Conservation (phyloP, 495 filamentous ascomycete species). For the Monascus purpureus region DNA sequence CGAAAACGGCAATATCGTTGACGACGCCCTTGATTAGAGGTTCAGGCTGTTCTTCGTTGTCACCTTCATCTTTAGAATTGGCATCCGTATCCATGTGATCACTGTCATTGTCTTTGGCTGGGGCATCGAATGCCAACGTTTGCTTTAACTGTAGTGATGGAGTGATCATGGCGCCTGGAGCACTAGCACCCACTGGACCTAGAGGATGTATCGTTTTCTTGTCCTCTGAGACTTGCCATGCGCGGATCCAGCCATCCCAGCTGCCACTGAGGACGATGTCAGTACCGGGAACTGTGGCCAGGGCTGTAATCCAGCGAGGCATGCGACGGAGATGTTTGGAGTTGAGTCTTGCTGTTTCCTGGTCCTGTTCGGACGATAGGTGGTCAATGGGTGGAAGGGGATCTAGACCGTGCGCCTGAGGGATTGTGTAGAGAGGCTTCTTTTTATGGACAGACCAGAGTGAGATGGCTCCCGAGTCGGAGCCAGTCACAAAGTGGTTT, state of each 20-base stretch:
- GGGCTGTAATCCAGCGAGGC: slow-evolving; percentile 81
- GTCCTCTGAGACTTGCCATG: slow-evolving; percentile 73
- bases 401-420: slow-evolving; percentile 73
- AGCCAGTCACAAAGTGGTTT: slow-evolving; percentile 80
- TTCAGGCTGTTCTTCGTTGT: slow-evolving; percentile 9
- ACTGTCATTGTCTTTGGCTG: slow-evolving; percentile 11
- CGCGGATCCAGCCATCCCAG: slow-evolving; percentile 81
- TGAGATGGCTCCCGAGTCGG: slow-evolving; percentile 71
- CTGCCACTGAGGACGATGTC: slow-evolving; percentile 80
- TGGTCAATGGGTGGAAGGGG: slow-evolving; percentile 47
- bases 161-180: slow-evolving; percentile 6
- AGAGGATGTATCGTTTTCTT: slow-evolving; percentile 63
- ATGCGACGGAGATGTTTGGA: slow-evolving; percentile 24
- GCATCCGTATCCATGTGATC: slow-evolving; percentile 5
- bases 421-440: slow-evolving; percentile 74
- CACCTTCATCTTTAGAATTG: not conserved
- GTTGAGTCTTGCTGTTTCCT: slow-evolving; percentile 44
- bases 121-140: slow-evolving; percentile 16
- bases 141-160: slow-evolving; percentile 26
- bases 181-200: slow-evolving; percentile 44
- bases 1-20: slow-evolving; percentile 76
- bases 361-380: slow-evolving; percentile 52
- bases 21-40: slow-evolving; percentile 55
- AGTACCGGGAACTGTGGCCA: slow-evolving; percentile 71
- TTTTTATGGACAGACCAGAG: slow-evolving; percentile 93